These are phyloP conservation scores for Xylariaceae sp. DNA, from an alignment of 2,329 filamentous ascomycete genomes.

Conservation along the genomic window DNA sequence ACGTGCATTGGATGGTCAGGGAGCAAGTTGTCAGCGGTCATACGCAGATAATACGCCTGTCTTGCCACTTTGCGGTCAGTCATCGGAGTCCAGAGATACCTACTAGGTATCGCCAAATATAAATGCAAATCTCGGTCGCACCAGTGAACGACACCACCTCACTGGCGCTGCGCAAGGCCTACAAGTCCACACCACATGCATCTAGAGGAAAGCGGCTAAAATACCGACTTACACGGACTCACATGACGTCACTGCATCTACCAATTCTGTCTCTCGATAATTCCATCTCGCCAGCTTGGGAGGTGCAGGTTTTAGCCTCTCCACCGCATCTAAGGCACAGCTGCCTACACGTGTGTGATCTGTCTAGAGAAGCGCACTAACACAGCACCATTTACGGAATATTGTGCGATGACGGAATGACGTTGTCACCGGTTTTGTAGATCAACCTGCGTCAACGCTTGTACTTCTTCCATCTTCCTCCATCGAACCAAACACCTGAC, in stretches of 20 bases:
- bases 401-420: not conserved
- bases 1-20: not conserved
- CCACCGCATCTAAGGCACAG: no score
- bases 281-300: not conserved
- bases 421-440: not conserved
- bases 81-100: not conserved
- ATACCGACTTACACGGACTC: no score
- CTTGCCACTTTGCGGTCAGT: not conserved
- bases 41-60: not conserved
- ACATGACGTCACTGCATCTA: no score
- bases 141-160: no score
- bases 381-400: not conserved
- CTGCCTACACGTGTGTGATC: not conserved
- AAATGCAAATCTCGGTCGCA: no score
- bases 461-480: not conserved
- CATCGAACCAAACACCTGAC: not conserved
- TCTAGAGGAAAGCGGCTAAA: no score
- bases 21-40: not conserved
- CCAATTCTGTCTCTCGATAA: not conserved
- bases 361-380: not conserved
- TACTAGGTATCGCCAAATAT: no score
- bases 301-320: not conserved
- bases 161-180: no score
- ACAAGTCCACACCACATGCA: no score
- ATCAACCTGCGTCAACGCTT: not conserved